Evolutionary conservation across 768 basidiomycete genomes (phyloP).

Genomic region (Lentinula boryana): DNA sequence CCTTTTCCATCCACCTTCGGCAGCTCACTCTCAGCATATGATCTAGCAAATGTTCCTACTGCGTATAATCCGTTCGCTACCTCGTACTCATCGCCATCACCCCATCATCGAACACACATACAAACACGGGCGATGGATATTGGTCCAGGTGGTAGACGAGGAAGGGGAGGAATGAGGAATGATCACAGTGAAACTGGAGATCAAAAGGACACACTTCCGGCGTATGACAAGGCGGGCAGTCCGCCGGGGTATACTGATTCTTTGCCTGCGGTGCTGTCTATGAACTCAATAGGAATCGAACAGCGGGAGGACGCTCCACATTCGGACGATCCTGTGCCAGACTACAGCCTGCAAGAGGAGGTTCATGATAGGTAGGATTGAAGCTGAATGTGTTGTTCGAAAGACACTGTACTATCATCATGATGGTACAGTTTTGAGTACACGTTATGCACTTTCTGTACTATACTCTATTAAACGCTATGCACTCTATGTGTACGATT

Average conservation of each 20-base stretch:
- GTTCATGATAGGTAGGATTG: too few species aligned
- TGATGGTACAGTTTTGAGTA: too few species aligned
- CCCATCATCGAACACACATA: not conserved
- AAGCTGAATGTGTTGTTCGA: too few species aligned
- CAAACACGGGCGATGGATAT: not conserved
- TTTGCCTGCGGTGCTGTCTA: not conserved
- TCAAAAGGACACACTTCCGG: not conserved
- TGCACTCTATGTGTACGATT: too few species aligned
- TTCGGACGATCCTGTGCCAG: not conserved
- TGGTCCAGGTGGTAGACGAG: not conserved
- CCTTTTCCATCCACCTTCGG: not conserved
- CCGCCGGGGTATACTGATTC: not conserved
- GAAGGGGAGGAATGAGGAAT: not conserved
- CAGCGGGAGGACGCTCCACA: not conserved
- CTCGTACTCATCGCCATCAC: too few species aligned
- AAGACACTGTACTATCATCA: too few species aligned
- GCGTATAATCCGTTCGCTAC: not conserved
- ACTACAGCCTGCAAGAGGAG: not conserved
- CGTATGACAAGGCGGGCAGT: not conserved
- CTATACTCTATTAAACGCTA: too few species aligned
- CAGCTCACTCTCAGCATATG: not conserved
- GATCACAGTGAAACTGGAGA: not conserved
- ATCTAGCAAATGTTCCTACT: constrained; percentile 1
- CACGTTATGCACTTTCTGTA: too few species aligned
- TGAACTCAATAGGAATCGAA: not conserved